Percentiles rank a stretch among this genome's conserved stretches.
Conservation (phyloP, 345 rosid species). For the Linum tenue region DNA sequence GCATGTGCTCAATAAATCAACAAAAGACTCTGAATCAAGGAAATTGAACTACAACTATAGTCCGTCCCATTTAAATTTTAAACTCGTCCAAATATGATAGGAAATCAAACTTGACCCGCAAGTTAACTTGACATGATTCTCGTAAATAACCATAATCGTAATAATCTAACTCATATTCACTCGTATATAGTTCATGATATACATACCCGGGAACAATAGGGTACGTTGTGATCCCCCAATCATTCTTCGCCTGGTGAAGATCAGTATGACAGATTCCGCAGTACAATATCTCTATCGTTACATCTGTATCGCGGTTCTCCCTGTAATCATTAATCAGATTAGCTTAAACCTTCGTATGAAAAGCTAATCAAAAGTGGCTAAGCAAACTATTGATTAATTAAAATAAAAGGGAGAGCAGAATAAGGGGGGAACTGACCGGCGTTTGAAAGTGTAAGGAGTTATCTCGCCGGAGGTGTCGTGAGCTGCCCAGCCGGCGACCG, state of each 20-base stretch:
- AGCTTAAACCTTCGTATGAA: no score
- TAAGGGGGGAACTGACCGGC: conserved; percentile 27
- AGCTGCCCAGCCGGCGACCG: conserved; percentile 55
- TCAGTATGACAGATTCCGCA: conserved; percentile 87
- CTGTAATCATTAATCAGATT: conserved; percentile 19
- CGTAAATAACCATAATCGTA: no score
- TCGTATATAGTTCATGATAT: no score
- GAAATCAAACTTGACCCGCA: no score
- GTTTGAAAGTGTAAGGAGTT: conserved; percentile 35
- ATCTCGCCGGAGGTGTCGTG: conserved; percentile 39
- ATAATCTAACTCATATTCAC: no score
- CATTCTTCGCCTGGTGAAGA: conserved; percentile 51
- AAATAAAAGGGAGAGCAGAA: not conserved
- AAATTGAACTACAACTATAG: no score
- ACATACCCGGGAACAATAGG: conserved; percentile 75
- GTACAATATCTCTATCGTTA: conserved; percentile 53
- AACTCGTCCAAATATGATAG: no score
- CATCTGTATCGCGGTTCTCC: conserved; percentile 60
- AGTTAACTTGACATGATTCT: no score
- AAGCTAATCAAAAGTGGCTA: no score
- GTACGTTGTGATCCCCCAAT: conserved; percentile 77
- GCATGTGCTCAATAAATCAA: no score
- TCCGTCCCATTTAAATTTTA: no score
- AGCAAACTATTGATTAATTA: not conserved
- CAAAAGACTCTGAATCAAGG: not conserved